Conservation (phyloP, 345 rosid species). For the Lepidium aucheri region DNA sequence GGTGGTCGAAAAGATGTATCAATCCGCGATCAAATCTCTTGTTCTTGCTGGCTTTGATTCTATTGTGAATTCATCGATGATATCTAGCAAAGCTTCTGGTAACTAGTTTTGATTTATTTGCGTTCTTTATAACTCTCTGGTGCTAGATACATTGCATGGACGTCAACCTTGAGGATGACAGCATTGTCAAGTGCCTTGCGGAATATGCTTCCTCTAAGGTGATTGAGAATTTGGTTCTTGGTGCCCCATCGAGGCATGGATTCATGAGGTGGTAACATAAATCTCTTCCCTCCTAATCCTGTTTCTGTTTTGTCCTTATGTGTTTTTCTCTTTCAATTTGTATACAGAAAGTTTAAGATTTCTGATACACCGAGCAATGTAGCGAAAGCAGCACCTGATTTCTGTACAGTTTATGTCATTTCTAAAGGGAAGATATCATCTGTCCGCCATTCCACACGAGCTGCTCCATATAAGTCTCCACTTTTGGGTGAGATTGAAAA, state of each 20-base stretch:
- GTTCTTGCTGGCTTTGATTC: background rate
- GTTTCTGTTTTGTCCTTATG: background rate
- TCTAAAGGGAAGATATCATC: slow-evolving; percentile 75
- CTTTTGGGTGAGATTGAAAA: slow-evolving; percentile 42
- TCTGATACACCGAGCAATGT: slow-evolving; percentile 52
- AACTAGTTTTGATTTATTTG: background rate
- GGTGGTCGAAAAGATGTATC: slow-evolving; percentile 82
- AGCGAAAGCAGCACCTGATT: slow-evolving; percentile 65
- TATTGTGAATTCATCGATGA: background rate
- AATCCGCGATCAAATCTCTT: background rate
- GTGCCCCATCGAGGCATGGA: slow-evolving; percentile 63
- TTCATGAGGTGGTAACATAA: slow-evolving; percentile 45
- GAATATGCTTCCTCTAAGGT: slow-evolving; percentile 67
- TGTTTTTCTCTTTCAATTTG: background rate
- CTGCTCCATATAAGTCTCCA: slow-evolving; percentile 61
- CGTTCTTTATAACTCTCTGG: background rate
- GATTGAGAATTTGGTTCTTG: slow-evolving; percentile 72
- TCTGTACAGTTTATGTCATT: slow-evolving; percentile 71
- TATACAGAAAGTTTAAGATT: slow-evolving; percentile 58
- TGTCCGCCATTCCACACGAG: slow-evolving; percentile 41
- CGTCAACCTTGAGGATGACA: slow-evolving; percentile 53
- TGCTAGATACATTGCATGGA: slow-evolving; percentile 59
- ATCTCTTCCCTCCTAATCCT: background rate
- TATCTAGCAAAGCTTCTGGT: background rate
- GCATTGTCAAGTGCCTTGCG: slow-evolving; percentile 54